Percentiles rank a stretch among this genome's conserved stretches.
phyloP scores from a whole-genome alignment of 768 basidiomycete genomes.

The Hygrocybe punicea region DNA sequence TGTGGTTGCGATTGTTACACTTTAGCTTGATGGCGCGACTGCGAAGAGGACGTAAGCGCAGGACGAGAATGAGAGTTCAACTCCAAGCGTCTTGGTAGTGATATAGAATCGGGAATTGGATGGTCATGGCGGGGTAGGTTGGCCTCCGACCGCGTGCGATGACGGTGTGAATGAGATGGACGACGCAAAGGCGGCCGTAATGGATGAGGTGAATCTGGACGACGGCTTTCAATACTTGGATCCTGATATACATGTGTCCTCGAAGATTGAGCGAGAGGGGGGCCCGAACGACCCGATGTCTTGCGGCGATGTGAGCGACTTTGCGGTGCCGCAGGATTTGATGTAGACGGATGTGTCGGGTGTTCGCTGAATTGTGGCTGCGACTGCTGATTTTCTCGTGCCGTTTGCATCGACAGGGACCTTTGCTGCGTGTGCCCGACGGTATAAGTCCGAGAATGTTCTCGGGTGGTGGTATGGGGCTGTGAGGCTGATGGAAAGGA shows the following conservation, averaged over 20 bases:
- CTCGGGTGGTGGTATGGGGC: background rate
- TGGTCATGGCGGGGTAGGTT: no score
- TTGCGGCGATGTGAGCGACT: background rate
- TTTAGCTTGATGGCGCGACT: background rate
- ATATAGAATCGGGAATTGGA: no score
- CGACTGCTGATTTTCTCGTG: no score
- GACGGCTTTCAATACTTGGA: background rate
- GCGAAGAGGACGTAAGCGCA: no score
- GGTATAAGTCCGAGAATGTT: background rate
- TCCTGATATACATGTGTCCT: background rate
- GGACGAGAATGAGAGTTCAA: no score
- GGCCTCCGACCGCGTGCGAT: background rate
- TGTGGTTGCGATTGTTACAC: background rate
- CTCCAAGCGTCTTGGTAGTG: no score
- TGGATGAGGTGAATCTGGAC: background rate
- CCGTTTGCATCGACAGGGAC: background rate
- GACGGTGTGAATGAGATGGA: background rate
- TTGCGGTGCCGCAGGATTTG: background rate
- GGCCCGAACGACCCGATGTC: background rate
- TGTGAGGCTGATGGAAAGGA: background rate
- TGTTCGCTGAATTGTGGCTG: background rate
- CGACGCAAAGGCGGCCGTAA: background rate
- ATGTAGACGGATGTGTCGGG: background rate
- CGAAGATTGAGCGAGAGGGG: background rate
- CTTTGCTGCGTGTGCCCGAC: background rate